phyloP scores from a whole-genome alignment of 805 yeast species.

The Schizosaccharomyces lindneri region DNA sequence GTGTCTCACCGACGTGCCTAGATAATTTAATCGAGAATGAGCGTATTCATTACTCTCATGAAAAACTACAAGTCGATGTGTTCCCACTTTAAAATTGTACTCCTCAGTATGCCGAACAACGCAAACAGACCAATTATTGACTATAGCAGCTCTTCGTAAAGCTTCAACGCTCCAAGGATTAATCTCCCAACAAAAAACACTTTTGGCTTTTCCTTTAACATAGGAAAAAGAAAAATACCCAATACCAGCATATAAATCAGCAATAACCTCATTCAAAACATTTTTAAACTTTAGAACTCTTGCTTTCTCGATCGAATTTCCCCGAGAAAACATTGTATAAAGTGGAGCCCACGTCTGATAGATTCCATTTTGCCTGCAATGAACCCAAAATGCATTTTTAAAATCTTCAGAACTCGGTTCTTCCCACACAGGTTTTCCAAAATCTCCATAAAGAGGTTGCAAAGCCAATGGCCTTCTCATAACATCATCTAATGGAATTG shows the following conservation, averaged over 20 bases:
- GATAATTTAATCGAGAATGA: constrained; percentile 19
- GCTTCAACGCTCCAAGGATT: constrained; percentile 73
- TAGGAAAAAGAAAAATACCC: constrained; percentile 64
- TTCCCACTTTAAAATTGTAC: constrained; percentile 8
- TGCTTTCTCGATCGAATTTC: constrained; percentile 60
- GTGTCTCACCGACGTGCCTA: constrained; percentile 21
- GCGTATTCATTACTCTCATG: constrained; percentile 6
- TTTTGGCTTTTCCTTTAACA: constrained; percentile 25
- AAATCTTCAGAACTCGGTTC: constrained; percentile 23
- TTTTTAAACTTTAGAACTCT: constrained; percentile 25
- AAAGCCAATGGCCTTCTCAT: constrained; percentile 44
- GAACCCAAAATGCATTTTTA: constrained; percentile 42
- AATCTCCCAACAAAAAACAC: constrained; percentile 53
- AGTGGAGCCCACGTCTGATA: constrained; percentile 64
- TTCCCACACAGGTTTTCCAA: constrained; percentile 18
- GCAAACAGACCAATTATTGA: constrained; percentile 20
- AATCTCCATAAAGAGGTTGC: constrained; percentile 36
- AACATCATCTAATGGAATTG: constrained; percentile 28
- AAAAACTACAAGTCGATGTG: constrained; percentile 7
- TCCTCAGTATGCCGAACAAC: constrained; percentile 15
- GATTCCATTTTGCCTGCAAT: constrained; percentile 44
- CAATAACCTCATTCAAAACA: constrained; percentile 21
- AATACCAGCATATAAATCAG: constrained; percentile 63
- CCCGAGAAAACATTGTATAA: constrained; percentile 70
- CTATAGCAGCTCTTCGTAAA: constrained; percentile 26